Evolutionary conservation across 345 rosid species (phyloP).

Genomic region (thale cress (Arabidopsis thaliana)): DNA sequence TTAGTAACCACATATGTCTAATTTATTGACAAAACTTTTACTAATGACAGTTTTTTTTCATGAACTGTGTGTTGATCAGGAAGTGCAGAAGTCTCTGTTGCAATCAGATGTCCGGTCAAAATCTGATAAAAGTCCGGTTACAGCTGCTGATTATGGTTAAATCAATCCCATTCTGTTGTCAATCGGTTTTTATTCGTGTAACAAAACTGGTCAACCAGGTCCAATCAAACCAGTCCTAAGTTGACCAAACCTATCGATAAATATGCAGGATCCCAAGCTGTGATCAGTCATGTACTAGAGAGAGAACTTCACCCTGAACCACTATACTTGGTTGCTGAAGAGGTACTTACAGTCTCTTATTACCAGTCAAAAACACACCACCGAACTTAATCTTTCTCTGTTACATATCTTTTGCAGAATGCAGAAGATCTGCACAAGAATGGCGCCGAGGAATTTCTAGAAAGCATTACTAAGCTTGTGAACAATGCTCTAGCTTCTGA

Average conservation of each 20-base stretch:
- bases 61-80: slow-evolving; percentile 48
- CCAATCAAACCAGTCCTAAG: neutral
- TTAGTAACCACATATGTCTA: slow-evolving; percentile 2
- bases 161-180: slow-evolving; percentile 14
- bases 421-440: slow-evolving; percentile 65
- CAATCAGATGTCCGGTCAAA: slow-evolving; percentile 78
- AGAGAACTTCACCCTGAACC: slow-evolving; percentile 68
- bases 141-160: slow-evolving; percentile 87
- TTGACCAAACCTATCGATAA: neutral
- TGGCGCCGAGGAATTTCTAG: slow-evolving; percentile 58
- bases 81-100: slow-evolving; percentile 70
- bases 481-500: slow-evolving; percentile 65
- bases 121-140: slow-evolving; percentile 77
- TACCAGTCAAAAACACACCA: neutral
- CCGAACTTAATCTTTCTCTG: neutral
- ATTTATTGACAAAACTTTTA: neutral
- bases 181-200: neutral
- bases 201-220: neutral
- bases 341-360: slow-evolving; percentile 52
- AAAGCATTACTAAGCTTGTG: slow-evolving; percentile 72
- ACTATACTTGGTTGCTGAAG: slow-evolving; percentile 82
- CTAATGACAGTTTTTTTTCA: too few species aligned
- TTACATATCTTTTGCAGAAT: slow-evolving; percentile 52
- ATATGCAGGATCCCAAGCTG: slow-evolving; percentile 76
- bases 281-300: slow-evolving; percentile 68